Base-by-base conservation (phyloP, 257 asterid genomes). In the Gentiana dahurica region DNA sequence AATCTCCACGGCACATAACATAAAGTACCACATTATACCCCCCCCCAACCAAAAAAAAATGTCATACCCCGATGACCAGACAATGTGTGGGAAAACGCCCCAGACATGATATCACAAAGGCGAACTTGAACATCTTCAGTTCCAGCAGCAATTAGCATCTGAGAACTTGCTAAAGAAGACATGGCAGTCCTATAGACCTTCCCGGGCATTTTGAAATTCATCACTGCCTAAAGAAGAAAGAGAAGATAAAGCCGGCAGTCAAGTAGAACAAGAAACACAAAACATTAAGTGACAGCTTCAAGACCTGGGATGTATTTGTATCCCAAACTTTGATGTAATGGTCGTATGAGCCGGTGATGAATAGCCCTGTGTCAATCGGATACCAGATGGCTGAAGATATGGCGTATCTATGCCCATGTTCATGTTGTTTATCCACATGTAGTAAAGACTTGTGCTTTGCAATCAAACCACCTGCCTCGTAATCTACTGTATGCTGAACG, bases 121-220 rank as follows among this genome's bases (percentile, higher is more conserved):
- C 99, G 95, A 70, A 92, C 97, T 81, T 92, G 97, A 69, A 88
- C 99, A 72, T 92, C 99, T 71, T 92, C 99, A 58, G 94, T 80
- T 66, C 95, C 99, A 65, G 95, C 76, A 63, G 99, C 99, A 71
- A 92, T 83, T 55, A 92, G 75, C 97, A 85, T 92, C 73, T 92
- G 99, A 51, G 97, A 77, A 60, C 78, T 80, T 52, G 99, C 90
- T 67, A 83, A 53, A 6, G 95, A 48, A 67, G 99, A 92, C 97
- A 92, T 92, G 13, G 94, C 97, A 65, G 68, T 81, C 78, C 73
- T 78, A 66, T 92, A 83, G 65, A 92, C 99, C 84, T 92, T 92
- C 65, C 99, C 99, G 49, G 99, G 99, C 99, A 92, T 79, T 74
- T 79, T 92, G 60, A 92, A 92, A 68, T 81, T 76, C 74, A 80